A percentile compares a stretch with the other conserved stretches of the same genome.
Evolutionary conservation across 345 rosid genomes (phyloP).

Genomic region (Eutrema heterophyllum): DNA sequence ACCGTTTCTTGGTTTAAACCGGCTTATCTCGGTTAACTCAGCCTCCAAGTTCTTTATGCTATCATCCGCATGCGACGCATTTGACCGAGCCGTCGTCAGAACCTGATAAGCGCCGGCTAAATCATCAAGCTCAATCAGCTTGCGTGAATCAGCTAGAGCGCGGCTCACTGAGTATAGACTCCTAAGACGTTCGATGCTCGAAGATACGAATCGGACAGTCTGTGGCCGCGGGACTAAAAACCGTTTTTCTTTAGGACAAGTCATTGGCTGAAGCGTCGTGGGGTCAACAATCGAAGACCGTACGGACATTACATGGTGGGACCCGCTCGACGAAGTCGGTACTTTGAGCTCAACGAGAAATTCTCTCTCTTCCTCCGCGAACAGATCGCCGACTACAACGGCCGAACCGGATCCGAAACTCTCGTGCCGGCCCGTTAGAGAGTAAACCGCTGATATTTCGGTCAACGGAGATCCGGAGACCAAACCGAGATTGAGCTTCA

Average conservation of each 20-base stretch:
- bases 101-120: conserved; percentile 54
- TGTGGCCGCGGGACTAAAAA: conserved; percentile 49
- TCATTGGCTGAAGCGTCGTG: conserved; percentile 33
- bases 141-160: conserved; percentile 67
- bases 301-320: conserved; percentile 58
- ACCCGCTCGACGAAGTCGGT: conserved; percentile 40
- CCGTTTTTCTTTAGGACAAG: conserved; percentile 42
- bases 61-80: conserved; percentile 49
- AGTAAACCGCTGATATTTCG: conserved; percentile 59
- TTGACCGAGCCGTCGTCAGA: conserved; percentile 60
- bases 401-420: conserved; percentile 41
- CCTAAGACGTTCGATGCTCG: conserved; percentile 54
- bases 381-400: conserved; percentile 52
- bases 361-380: conserved; percentile 74
- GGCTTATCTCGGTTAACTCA: conserved; percentile 57
- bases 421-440: conserved; percentile 41
- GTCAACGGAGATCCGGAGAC: conserved; percentile 52
- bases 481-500: conserved; percentile 57
- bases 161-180: conserved; percentile 60
- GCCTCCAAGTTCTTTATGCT: conserved; percentile 50
- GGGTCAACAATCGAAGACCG: conserved; percentile 58
- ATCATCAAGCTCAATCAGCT: conserved; percentile 49
- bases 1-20: conserved; percentile 28
- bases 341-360: conserved; percentile 62
- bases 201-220: conserved; percentile 40